Base-by-base conservation (phyloP, 176 grass and related monocot genomes). In the Phyllostachys edulis region DNA sequence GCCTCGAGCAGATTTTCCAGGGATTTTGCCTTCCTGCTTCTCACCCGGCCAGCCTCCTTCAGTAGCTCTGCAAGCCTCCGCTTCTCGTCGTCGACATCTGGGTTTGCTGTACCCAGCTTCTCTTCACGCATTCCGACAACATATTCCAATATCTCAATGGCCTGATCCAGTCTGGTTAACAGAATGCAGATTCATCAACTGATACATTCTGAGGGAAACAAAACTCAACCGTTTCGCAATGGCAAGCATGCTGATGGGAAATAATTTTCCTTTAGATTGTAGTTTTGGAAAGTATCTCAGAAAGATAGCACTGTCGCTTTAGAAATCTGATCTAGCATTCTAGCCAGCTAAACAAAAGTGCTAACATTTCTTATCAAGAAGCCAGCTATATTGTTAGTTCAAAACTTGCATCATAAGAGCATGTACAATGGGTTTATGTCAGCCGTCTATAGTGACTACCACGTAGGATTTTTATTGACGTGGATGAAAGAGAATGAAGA, bases 101-200 rank as follows among this genome's bases (percentile, higher is more conserved):
- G 89, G 87, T 96, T 99, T 6, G 97, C 97, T 3, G 97, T 99
- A 17, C 97, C 97, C 66, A 96, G 84, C 67, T 89, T 96, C 84
- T 99, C 97, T 82, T 99, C 97, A 10, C 97, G 92, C 81, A 99
- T 92, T 55, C 86, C 93, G 5, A 99, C 93, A 24, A 99, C 89
- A 74, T 88, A 80, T 71, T 99, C 97, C 85, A 99, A 90, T 63
- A 96, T 94, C 75, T 99, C 97, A 18, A 99, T 96, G 14, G 97
- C 97, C 62, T 94, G 91, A 68, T 92, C 91, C 63, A 96, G 77
- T 80, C 97, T 99, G 88, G 40, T 62, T 82, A 90, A 87, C 17
- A 71, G 14, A 60, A 71, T 7, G 36, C n/a, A 72, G 50, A 37
- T 56, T 17, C 26, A 73, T 51, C 42, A 88, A 40, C 4, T 67